A percentile compares a stretch with the other conserved stretches of the same genome.
Conservation (phyloP, 371 early-diverging fungal species). For the Ordospora colligata region DNA sequence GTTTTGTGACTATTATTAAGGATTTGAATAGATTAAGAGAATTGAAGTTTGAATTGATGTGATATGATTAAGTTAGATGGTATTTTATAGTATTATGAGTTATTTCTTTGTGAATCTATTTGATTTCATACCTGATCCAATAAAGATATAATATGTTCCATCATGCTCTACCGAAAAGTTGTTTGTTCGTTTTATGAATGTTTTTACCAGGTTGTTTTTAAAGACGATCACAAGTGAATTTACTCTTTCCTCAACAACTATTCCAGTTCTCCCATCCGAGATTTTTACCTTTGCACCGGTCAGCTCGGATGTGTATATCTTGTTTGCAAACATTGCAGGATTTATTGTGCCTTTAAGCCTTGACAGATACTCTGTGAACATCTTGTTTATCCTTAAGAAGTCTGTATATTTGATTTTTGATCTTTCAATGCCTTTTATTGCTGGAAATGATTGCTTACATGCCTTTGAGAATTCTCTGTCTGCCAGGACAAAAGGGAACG, state of each 20-base stretch:
- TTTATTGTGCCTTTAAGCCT: background rate
- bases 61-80: too few relatives aligned
- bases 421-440: background rate
- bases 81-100: background rate
- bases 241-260: conserved; percentile 39
- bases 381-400: background rate
- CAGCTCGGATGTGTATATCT: conserved; percentile 32
- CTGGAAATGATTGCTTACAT: background rate
- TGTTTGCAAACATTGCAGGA: background rate
- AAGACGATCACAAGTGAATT: conserved; percentile 23
- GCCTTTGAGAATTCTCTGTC: background rate
- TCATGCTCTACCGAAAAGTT: conserved; percentile 1
- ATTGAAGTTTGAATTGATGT: too few relatives aligned
- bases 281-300: conserved; percentile 36
- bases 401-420: background rate
- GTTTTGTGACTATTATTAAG: too few relatives aligned
- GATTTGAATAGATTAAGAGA: too few relatives aligned
- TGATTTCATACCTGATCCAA: conserved; percentile 23
- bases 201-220: conserved; percentile 13
- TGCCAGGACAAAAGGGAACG: background rate
- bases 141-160: conserved; percentile 17
- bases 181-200: background rate
- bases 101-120: conserved; percentile 43
- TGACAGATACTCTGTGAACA: conserved; percentile 19
- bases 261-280: background rate